Evolutionary conservation across 1,284 basidiomycete species (phyloP), one percentile per base, ranked within the genome.

Genomic region (Ceratobasidium theobromae): DNA sequence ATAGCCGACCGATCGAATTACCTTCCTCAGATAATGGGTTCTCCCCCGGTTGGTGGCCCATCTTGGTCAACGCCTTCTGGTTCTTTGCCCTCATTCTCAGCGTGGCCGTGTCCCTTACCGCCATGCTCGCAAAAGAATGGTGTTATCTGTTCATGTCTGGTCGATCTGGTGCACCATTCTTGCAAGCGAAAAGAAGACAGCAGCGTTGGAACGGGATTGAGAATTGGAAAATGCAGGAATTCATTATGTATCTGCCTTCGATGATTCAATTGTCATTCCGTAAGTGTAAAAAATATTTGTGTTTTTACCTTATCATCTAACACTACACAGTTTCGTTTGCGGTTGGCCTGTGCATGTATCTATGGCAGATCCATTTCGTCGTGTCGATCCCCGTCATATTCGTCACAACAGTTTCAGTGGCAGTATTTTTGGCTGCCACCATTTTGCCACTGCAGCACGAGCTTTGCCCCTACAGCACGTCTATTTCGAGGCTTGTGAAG

Each of bases 71-170:
- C 38, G 28, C 21, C 2, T 40, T 55, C 25, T 55, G 53, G 53
- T 55, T 25, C 14, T 27, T 55, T 9, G 23, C 53, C 3, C 53
- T 55, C 8, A 27, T 35, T 27, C 53, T 55, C 14, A 55, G 53
- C 18, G 28, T 55, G 16, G 38, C 53, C 5, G 38, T 40, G 14
- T 27, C 53, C 3, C 38, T 55, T 41, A 4, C 43, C 6, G 53
- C 53, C 18, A 41, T 41, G 11, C 38, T 55, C 14, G 53, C 53
- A 3, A 55, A 55, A 27, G 53, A 55, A 11, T 55, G 53, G 53
- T 55, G 53, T 27, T 40, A 55, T 38, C 43, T 40, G 3, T 55
- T 41, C 33, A 55, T 55, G 53, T 38, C 53, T 12, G 18, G 25
- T n/a, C 35, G 53, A 6, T 41, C 18, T 41, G 53, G 53, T 2